Conservation (phyloP, 2,329 filamentous ascomycete species). For the Bipolaris oryzae region DNA sequence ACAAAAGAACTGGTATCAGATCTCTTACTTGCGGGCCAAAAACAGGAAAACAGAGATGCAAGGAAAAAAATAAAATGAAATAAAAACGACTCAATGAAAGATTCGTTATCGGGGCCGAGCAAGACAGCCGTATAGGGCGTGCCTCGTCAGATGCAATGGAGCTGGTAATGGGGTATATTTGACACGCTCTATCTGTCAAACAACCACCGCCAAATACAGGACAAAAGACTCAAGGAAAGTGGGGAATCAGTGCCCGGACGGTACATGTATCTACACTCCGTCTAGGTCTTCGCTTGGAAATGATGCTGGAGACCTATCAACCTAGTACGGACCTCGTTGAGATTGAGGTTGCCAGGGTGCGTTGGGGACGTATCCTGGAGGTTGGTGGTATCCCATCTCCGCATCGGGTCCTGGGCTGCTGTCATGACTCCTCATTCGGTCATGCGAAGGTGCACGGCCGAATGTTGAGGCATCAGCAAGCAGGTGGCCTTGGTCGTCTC, state of each 20-base stretch:
- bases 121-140: neutral
- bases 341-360: slow-evolving; percentile 37
- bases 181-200: slow-evolving; percentile 6
- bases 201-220: neutral
- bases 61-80: neutral
- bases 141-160: neutral
- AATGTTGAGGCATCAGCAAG: slow-evolving; percentile 46
- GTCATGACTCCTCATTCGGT: slow-evolving; percentile 34
- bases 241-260: slow-evolving; percentile 3
- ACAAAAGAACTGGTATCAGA: slow-evolving; percentile 17
- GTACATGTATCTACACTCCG: neutral
- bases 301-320: neutral
- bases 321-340: slow-evolving; percentile 29
- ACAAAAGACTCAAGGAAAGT: slow-evolving; percentile 10
- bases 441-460: slow-evolving; percentile 31
- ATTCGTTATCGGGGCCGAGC: neutral
- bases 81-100: slow-evolving; percentile 5
- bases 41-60: neutral
- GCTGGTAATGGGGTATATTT: neutral
- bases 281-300: slow-evolving; percentile 2
- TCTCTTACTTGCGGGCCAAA: slow-evolving; percentile 6
- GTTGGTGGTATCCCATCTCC: slow-evolving; percentile 30
- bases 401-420: slow-evolving; percentile 38
- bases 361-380: slow-evolving; percentile 29
- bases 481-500: slow-evolving; percentile 39